These are phyloP conservation scores for Lentinula detonsa DNA, from an alignment of 768 basidiomycete genomes.

Conservation along the genomic window DNA sequence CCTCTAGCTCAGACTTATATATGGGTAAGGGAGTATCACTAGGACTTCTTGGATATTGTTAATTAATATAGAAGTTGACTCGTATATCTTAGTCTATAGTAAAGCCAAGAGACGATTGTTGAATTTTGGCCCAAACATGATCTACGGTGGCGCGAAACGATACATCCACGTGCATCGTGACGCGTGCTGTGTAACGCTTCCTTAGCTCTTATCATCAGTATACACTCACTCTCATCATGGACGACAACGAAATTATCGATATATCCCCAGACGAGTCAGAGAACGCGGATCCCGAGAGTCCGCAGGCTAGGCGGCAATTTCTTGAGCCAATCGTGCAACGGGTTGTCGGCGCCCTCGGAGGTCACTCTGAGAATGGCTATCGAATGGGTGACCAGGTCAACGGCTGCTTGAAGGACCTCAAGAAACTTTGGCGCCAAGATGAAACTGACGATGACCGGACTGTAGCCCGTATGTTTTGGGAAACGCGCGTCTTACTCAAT, in stretches of 20 bases:
- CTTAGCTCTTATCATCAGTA: too few species aligned
- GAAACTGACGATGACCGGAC: conserved; percentile 96
- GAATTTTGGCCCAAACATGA: too few species aligned
- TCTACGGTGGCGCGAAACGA: neutral
- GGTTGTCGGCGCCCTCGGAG: conserved; percentile 79
- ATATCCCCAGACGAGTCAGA: conserved; percentile 25
- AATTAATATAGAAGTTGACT: too few species aligned
- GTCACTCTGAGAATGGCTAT: conserved; percentile 60
- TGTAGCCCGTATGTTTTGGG: conserved; percentile 88
- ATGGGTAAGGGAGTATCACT: too few species aligned
- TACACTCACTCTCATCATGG: neutral
- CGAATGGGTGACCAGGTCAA: conserved; percentile 76
- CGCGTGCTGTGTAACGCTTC: too few species aligned
- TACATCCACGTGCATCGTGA: too few species aligned
- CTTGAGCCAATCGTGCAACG: conserved; percentile 64
- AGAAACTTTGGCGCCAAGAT: conserved; percentile 93
- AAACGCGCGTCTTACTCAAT: conserved; percentile 78
- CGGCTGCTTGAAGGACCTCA: conserved; percentile 89
- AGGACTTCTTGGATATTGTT: too few species aligned
- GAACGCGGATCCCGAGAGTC: conserved; percentile 13
- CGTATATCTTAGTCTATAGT: too few species aligned
- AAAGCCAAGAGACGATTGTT: too few species aligned
- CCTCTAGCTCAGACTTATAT: too few species aligned
- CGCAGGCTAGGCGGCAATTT: conserved; percentile 41
- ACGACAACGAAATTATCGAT: conserved; percentile 28